These are phyloP conservation scores for Monosporascus cannonballus DNA, from an alignment of 2,329 filamentous ascomycete species.

Conservation along the genomic window DNA sequence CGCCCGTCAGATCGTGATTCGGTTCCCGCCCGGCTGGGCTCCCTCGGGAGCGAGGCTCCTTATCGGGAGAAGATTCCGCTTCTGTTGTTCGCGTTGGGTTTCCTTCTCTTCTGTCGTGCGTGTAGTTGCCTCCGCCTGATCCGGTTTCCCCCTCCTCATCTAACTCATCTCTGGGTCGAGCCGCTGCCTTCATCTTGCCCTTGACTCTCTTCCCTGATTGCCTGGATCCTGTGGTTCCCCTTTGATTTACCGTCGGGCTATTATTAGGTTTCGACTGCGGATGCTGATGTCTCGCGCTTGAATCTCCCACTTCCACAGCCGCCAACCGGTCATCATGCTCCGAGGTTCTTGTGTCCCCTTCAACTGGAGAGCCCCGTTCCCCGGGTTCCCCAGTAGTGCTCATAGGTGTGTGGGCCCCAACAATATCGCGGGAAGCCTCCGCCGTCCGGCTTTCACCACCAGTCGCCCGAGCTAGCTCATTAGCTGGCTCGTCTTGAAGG, in stretches of 20 bases:
- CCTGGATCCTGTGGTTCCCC: constrained; percentile 1
- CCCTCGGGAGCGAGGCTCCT: constrained; percentile 8
- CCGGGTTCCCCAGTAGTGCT: constrained; percentile 7
- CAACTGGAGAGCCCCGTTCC: constrained; percentile 3
- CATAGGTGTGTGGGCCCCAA: constrained; percentile 6
- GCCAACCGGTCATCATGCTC: constrained; percentile 3
- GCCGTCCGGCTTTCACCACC: constrained; percentile 16
- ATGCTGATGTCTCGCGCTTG: neutral
- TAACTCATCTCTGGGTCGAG: neutral
- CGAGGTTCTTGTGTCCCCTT: constrained; percentile 7
- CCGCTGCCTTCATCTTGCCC: neutral
- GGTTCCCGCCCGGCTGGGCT: constrained; percentile 4
- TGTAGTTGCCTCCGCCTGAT: constrained; percentile 6
- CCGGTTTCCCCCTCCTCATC: constrained; percentile 6
- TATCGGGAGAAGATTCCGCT: constrained; percentile 7
- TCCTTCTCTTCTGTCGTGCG: constrained; percentile 13
- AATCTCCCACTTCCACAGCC: constrained; percentile 3
- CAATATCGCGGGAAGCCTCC: constrained; percentile 6
- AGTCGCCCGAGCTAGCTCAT: constrained; percentile 13
- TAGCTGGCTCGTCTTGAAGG: constrained; percentile 8
- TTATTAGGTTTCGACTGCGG: constrained; percentile 1
- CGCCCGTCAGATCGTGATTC: constrained; percentile 11
- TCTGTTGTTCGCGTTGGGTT: constrained; percentile 16
- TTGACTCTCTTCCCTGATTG: neutral
- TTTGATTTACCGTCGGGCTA: constrained; percentile 1